Conservation (phyloP, 1,139 yeast species). For the Yamadazyma friedrichii region DNA sequence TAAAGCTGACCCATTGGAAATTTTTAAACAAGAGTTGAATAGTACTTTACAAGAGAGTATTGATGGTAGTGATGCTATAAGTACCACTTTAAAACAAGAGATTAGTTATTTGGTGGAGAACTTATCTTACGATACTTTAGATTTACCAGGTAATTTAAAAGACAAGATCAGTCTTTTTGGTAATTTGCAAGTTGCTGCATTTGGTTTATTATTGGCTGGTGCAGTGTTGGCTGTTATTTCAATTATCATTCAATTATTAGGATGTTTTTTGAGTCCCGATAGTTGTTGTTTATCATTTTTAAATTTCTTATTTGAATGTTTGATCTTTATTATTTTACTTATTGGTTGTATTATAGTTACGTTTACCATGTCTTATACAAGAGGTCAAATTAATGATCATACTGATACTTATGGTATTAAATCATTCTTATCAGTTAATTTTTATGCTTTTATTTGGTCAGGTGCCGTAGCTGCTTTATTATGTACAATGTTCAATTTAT, state of each 20-base stretch:
- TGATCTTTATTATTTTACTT: slow-evolving; percentile 30
- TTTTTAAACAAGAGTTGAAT: slow-evolving; percentile 44
- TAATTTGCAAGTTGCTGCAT: slow-evolving; percentile 24
- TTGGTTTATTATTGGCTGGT: slow-evolving; percentile 29
- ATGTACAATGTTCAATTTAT: slow-evolving; percentile 31
- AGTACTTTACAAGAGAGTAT: slow-evolving; percentile 25
- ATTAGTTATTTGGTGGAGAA: slow-evolving; percentile 30
- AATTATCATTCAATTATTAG: slow-evolving; percentile 29
- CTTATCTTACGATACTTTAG: slow-evolving; percentile 28
- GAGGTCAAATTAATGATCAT: slow-evolving; percentile 31
- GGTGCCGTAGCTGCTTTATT: slow-evolving; percentile 38
- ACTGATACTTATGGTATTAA: slow-evolving; percentile 33
- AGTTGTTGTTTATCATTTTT: slow-evolving; percentile 40
- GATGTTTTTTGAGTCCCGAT: slow-evolving; percentile 36
- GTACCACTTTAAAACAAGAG: slow-evolving; percentile 22
- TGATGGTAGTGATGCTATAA: slow-evolving; percentile 22
- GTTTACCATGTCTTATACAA: slow-evolving; percentile 29
- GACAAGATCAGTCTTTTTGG: slow-evolving; percentile 32
- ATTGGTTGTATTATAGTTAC: slow-evolving; percentile 38
- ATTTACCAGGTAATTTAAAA: slow-evolving; percentile 39
- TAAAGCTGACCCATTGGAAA: slow-evolving; percentile 50
- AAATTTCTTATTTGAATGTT: slow-evolving; percentile 35
- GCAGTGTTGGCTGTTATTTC: slow-evolving; percentile 29
- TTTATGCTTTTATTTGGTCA: slow-evolving; percentile 46
- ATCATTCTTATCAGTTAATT: slow-evolving; percentile 38